These are phyloP conservation scores for Cladophialophora bantiana DNA, from an alignment of 2,329 filamentous ascomycete species.

Conservation along the genomic window DNA sequence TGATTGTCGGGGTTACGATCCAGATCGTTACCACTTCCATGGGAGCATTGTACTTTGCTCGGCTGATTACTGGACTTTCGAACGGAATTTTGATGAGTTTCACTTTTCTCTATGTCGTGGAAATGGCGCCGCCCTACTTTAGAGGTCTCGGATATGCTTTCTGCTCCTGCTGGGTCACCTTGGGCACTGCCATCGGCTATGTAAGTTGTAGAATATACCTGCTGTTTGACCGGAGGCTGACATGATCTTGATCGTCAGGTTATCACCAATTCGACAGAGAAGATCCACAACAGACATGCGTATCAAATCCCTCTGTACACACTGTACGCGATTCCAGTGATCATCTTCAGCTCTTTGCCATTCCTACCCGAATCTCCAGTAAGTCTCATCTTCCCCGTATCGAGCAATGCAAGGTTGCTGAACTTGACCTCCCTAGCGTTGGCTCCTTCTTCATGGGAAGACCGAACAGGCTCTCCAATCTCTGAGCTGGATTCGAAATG, in stretches of 20 bases:
- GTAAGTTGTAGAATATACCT: neutral
- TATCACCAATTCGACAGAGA: neutral
- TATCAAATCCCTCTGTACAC: neutral
- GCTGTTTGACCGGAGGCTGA: neutral
- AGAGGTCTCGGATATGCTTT: slow-evolving; percentile 61
- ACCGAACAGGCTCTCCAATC: neutral
- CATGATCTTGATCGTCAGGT: neutral
- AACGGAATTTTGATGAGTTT: slow-evolving; percentile 66
- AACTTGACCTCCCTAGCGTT: neutral
- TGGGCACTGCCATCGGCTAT: slow-evolving; percentile 72
- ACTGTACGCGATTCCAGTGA: neutral
- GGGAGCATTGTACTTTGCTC: slow-evolving; percentile 61
- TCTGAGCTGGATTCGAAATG: neutral
- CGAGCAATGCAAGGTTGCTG: neutral
- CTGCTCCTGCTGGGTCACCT: slow-evolving; percentile 77
- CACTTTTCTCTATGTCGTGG: slow-evolving; percentile 58
- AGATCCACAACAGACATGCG: neutral
- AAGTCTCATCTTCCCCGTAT: neutral
- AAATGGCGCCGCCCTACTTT: slow-evolving; percentile 59
- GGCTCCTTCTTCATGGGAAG: neutral
- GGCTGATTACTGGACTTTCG: slow-evolving; percentile 62
- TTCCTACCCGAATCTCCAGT: neutral
- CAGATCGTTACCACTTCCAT: slow-evolving; percentile 65
- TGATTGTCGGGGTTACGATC: slow-evolving; percentile 60
- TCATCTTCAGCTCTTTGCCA: neutral